Evolutionary conservation across 2,329 filamentous ascomycete species (phyloP).

Genomic region (Fusarium poae): DNA sequence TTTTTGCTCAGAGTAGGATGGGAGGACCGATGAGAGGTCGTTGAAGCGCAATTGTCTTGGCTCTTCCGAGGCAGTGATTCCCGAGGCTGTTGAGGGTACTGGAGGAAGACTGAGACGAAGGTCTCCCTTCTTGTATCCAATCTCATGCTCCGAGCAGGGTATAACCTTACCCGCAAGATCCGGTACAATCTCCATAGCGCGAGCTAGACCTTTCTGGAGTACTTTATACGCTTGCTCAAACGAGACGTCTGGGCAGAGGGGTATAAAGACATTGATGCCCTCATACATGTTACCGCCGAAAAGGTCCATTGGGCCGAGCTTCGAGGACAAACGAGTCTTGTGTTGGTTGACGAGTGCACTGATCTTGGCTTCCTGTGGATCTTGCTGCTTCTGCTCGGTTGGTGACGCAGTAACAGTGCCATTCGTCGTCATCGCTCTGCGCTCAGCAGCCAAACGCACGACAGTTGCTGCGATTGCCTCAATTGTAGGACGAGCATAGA

Average conservation of each 20-base stretch:
- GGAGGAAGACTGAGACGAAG: background rate
- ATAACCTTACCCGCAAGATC: slow-evolving; percentile 1
- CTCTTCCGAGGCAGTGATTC: background rate
- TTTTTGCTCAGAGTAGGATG: background rate
- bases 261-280: background rate
- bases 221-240: background rate
- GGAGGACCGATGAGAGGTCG: background rate
- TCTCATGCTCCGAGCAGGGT: slow-evolving; percentile 4
- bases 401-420: background rate
- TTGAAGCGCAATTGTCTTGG: background rate
- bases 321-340: background rate
- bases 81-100: background rate
- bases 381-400: background rate
- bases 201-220: background rate
- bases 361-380: background rate
- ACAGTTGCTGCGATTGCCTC: background rate
- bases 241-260: background rate
- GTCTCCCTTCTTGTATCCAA: slow-evolving; percentile 1
- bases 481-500: background rate
- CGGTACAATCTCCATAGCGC: background rate
- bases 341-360: background rate
- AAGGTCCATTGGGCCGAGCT: background rate
- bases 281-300: background rate
- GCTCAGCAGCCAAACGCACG: background rate
- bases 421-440: background rate